Base-by-base conservation (phyloP, 2,329 filamentous ascomycete species). In the Cryphonectria radicalis region DNA sequence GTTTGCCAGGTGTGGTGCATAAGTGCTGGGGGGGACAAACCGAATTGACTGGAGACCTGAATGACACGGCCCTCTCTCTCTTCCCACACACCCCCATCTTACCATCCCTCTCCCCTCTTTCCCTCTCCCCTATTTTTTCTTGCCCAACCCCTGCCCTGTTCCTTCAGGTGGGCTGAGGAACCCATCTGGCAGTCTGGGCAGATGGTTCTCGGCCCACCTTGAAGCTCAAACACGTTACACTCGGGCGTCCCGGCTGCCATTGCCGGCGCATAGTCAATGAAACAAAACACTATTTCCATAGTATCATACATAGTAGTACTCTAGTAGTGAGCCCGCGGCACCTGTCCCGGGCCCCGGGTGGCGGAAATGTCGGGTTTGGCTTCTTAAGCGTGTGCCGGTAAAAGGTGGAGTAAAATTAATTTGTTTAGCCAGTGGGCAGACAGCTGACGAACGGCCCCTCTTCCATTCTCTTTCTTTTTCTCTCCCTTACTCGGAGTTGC, bases 191-290 rank as follows among this genome's bases (percentile, higher is more conserved):
- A 42, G 64, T 60, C 57, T 70, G 68, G 43, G 63, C 68, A 70
- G 63, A 42, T 70, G 68, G 55, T 59, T 59, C 55, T 59, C 55
- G 55, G 55, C 55, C 55, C 55, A 59, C 55, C 28, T 28, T 32
- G 25, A 28, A 64, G 57, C 53, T 66, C 63, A 64, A 62, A 63
- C 68, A 70, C 63, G 43, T 62, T 64, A 66, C 62, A 57, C 63
- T 70, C 55, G 25, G 55, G 59, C 68, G 63, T 19, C 68, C 57
- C 59, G 59, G 59, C 59, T 40, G 59, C 32, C 59, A 40, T 4
- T 62, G 59, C 59, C 59, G 68, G 66, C 63, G 66, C 68, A 64
- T 55, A 70, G 37, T 50, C 60, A 63, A 40, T 40, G 63, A 70
- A 70, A 66, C 63, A 70, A 70, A 70, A 66, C 50, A 70, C 64